phyloP scores from a whole-genome alignment of 73 alveolate species.

The Breviolum minutum region DNA sequence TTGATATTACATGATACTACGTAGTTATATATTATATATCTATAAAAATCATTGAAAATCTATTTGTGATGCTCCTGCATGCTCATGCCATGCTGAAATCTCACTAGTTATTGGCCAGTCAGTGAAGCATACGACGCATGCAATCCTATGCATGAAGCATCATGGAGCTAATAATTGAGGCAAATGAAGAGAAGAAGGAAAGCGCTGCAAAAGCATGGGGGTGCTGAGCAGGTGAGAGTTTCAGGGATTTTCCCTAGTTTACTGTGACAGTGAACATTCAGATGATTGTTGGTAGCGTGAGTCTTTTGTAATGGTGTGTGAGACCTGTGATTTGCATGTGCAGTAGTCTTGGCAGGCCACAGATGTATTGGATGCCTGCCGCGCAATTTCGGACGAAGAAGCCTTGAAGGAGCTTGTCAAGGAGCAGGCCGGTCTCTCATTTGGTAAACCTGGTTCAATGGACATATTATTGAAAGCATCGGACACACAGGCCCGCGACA shows the following conservation, averaged over 20 bases:
- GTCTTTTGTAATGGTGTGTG: too few relatives aligned
- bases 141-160: too few relatives aligned
- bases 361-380: conserved; percentile 17
- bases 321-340: too few relatives aligned
- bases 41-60: too few relatives aligned
- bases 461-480: background rate
- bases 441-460: background rate
- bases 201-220: conserved; percentile 45
- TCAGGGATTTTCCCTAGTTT: too few relatives aligned
- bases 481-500: background rate
- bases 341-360: background rate
- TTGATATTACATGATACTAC: too few relatives aligned
- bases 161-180: background rate
- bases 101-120: too few relatives aligned
- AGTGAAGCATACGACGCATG: too few relatives aligned
- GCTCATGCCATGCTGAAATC: too few relatives aligned
- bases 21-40: too few relatives aligned
- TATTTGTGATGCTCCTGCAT: background rate
- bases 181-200: conserved; percentile 78
- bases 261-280: too few relatives aligned
- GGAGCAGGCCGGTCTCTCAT: conserved; percentile 37
- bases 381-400: conserved; percentile 62
- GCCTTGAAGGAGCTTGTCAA: conserved; percentile 14
- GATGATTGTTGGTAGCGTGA: too few relatives aligned
- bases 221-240: background rate